Conservation (phyloP, 306 rosid species). For the Sindora glabra region DNA sequence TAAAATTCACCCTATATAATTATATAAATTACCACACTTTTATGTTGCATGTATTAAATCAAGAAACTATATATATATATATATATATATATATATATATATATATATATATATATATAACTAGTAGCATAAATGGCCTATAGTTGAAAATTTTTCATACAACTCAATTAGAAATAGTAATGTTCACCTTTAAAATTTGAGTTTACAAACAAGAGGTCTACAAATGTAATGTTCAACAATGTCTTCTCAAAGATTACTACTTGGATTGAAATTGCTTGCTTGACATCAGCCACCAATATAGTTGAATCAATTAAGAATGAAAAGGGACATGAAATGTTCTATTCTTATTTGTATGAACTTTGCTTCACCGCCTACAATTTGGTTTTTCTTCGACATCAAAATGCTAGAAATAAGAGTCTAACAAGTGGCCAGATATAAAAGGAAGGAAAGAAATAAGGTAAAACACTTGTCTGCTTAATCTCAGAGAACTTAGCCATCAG, state of each 20-base stretch:
- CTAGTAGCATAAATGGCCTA: too few species aligned
- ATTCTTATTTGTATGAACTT: constrained; percentile 68
- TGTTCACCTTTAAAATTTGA: constrained; percentile 96
- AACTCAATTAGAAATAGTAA: too few species aligned
- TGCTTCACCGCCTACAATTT: constrained; percentile 78
- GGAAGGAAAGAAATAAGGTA: too few species aligned
- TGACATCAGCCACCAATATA: constrained; percentile 98
- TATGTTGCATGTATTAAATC: too few species aligned
- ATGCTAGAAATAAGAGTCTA: constrained; percentile 71
- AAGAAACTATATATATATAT: too few species aligned
- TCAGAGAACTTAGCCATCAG: too few species aligned
- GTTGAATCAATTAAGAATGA: constrained; percentile 95
- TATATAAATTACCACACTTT: too few species aligned
- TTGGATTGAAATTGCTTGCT: constrained; percentile 84
- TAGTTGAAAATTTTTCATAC: too few species aligned
- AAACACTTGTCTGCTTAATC: too few species aligned
- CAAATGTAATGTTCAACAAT: constrained; percentile 74
- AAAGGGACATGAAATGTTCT: constrained; percentile 81
- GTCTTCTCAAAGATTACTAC: constrained; percentile 95
- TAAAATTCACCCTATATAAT: too few species aligned
- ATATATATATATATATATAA: too few species aligned
- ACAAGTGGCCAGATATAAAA: constrained; percentile 58
- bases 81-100: too few species aligned
- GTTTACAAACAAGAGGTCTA: constrained; percentile 85
- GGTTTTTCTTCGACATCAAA: constrained; percentile 71